These are phyloP conservation scores for Verticillium isaacii DNA, from an alignment of 2,329 filamentous ascomycete genomes.

Conservation along the genomic window DNA sequence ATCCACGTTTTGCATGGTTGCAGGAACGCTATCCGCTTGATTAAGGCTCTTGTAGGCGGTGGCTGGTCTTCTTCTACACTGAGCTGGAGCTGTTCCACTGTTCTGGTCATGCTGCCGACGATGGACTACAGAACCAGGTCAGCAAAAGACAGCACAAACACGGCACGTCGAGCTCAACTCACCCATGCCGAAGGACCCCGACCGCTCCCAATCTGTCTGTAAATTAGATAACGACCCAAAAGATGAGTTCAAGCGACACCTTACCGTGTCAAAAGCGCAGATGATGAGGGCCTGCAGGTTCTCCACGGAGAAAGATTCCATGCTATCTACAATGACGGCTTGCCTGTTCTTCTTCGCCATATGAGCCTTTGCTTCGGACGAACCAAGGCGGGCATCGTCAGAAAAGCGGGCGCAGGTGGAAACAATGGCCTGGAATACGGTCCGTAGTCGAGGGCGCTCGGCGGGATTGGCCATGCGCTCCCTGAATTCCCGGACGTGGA, in stretches of 20 bases:
- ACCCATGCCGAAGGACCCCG: slow-evolving; percentile 26
- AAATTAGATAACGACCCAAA: not conserved
- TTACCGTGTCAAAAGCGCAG: slow-evolving; percentile 26
- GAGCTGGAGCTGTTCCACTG: slow-evolving; percentile 31
- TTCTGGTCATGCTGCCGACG: slow-evolving; percentile 30
- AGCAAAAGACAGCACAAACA: not conserved
- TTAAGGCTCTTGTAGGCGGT: slow-evolving; percentile 21
- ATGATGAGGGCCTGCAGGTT: slow-evolving; percentile 29
- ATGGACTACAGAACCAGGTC: slow-evolving; percentile 19
- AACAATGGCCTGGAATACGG: slow-evolving; percentile 31
- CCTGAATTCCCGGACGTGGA: slow-evolving; percentile 24
- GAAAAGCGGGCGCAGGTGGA: slow-evolving; percentile 21
- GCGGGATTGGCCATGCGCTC: slow-evolving; percentile 13
- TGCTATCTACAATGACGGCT: slow-evolving; percentile 23
- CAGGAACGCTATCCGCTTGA: slow-evolving; percentile 29
- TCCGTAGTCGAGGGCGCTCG: slow-evolving; percentile 15
- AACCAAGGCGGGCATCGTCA: slow-evolving; percentile 19
- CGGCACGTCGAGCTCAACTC: not conserved
- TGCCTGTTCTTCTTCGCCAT: slow-evolving; percentile 11
- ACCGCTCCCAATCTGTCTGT: slow-evolving; percentile 25
- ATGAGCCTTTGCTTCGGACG: slow-evolving; percentile 1
- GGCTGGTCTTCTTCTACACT: slow-evolving; percentile 26
- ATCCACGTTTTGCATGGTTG: slow-evolving; percentile 23
- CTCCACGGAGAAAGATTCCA: slow-evolving; percentile 28
- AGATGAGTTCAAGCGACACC: not conserved